Conservation (phyloP, 2,329 filamentous ascomycete species). For the Lasiodiplodia gonubiensis region DNA sequence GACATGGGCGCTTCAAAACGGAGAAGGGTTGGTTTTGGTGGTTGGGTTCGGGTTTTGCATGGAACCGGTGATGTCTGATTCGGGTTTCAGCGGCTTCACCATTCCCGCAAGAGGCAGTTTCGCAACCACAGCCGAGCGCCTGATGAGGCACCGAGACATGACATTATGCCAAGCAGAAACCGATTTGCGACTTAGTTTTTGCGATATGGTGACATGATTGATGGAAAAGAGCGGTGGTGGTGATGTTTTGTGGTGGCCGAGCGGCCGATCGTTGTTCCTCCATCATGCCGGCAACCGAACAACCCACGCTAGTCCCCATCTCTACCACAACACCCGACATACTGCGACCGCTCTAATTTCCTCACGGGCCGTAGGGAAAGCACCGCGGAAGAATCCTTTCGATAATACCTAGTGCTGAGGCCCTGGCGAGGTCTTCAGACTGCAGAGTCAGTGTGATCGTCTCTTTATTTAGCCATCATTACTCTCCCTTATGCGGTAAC, state of each 20-base stretch:
- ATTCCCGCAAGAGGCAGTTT: conserved; percentile 1
- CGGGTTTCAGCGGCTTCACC: conserved; percentile 6
- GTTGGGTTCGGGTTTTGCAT: conserved; percentile 1
- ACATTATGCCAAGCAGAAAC: not conserved
- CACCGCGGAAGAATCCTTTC: not conserved
- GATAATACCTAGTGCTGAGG: not conserved
- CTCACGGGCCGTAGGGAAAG: not conserved
- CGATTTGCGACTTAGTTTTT: not conserved
- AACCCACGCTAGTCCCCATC: not conserved
- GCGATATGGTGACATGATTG: not conserved
- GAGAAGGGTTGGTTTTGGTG: not conserved
- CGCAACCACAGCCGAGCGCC: conserved; percentile 16
- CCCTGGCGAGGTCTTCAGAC: not conserved
- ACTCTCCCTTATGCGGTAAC: not conserved
- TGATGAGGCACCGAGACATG: conserved; percentile 3
- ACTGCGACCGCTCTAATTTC: not conserved
- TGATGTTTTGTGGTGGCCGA: not conserved
- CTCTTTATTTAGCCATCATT: conserved; percentile 10
- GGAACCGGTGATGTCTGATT: conserved; percentile 6
- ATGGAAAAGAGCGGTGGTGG: not conserved
- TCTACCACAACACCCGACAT: not conserved
- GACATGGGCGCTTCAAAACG: conserved; percentile 3
- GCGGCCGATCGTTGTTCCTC: not conserved
- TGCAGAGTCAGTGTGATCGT: not conserved
- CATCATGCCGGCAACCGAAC: not conserved